A percentile compares a stretch with the other conserved stretches of the same genome.
Conservation (phyloP, 2,329 filamentous ascomycete species). For the Colletotrichum eleusines region DNA sequence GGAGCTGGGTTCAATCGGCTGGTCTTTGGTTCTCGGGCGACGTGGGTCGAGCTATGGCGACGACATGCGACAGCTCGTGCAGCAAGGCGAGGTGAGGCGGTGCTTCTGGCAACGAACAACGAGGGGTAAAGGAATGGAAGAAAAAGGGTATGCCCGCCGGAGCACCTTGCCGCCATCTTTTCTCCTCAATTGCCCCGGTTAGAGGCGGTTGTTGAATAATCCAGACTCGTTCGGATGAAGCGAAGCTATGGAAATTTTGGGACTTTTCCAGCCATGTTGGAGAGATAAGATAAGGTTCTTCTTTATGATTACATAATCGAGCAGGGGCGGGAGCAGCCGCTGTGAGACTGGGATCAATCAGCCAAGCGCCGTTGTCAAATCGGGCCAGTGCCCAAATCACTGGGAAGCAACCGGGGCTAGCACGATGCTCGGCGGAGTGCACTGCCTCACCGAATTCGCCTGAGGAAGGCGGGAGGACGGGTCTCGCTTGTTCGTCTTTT, state of each 20-base stretch:
- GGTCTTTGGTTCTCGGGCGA: constrained; percentile 37
- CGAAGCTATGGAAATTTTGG: constrained; percentile 37
- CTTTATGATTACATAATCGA: constrained; percentile 33
- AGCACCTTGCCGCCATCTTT: constrained; percentile 58
- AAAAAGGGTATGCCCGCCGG: constrained; percentile 52
- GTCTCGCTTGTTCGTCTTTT: constrained; percentile 13
- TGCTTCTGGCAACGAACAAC: constrained; percentile 51
- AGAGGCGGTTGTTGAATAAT: background rate
- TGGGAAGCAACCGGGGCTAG: constrained; percentile 7
- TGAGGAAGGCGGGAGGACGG: constrained; percentile 8
- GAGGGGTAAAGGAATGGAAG: constrained; percentile 66
- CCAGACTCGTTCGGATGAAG: background rate
- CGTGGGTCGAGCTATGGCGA: constrained; percentile 41
- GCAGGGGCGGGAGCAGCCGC: constrained; percentile 31
- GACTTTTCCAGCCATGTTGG: background rate
- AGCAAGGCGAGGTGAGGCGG: constrained; percentile 44
- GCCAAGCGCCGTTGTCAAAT: constrained; percentile 3
- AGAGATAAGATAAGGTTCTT: constrained; percentile 32
- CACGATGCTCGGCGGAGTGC: constrained; percentile 1
- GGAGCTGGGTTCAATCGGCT: constrained; percentile 82
- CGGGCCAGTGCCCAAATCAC: constrained; percentile 1
- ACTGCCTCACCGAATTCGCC: constrained; percentile 28
- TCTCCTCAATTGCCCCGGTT: background rate
- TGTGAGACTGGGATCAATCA: constrained; percentile 21
- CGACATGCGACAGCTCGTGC: constrained; percentile 44